A percentile compares a stretch with the other conserved stretches of the same genome.
phyloP scores from a whole-genome alignment of 768 basidiomycete genomes.

The Hypsizygus marmoreus region DNA sequence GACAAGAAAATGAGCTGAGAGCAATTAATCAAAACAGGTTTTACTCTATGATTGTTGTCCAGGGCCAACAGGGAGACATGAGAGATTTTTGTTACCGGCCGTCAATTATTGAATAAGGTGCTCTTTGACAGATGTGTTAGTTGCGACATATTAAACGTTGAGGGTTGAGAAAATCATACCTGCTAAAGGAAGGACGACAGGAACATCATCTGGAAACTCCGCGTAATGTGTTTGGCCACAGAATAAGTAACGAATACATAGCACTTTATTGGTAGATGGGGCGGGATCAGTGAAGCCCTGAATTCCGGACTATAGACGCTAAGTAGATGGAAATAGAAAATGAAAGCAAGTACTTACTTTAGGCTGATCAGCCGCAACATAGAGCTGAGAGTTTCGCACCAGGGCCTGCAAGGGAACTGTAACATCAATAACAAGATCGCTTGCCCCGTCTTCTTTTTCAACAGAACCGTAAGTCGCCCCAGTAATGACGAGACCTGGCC shows the following conservation, averaged over 20 bases:
- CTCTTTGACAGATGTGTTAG: constrained; percentile 15
- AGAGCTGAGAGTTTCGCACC: constrained; percentile 75
- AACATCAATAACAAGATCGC: constrained; percentile 70
- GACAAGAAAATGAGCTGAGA: too few species aligned
- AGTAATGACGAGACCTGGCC: constrained; percentile 71
- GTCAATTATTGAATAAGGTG: constrained; percentile 18
- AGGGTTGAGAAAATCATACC: constrained; percentile 46
- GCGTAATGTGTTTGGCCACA: constrained; percentile 71
- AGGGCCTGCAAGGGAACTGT: constrained; percentile 81
- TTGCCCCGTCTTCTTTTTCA: constrained; percentile 48
- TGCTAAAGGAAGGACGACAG: constrained; percentile 74
- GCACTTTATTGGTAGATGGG: constrained; percentile 66
- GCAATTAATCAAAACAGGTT: neutral
- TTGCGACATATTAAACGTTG: neutral
- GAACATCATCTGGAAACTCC: constrained; percentile 70
- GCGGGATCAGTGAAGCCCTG: constrained; percentile 91
- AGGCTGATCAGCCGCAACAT: constrained; percentile 71
- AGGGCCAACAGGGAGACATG: neutral
- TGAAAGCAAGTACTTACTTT: constrained; percentile 54
- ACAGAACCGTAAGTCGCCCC: constrained; percentile 73
- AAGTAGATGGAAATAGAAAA: constrained; percentile 5
- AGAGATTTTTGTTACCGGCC: neutral
- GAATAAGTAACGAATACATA: constrained; percentile 79
- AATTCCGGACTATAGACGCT: constrained; percentile 54
- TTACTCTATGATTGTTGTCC: neutral